Percentiles rank a stretch among this genome's conserved stretches.
Conservation (phyloP, 371 early-diverging fungal genomes). For the Fennellomyces sp. region DNA sequence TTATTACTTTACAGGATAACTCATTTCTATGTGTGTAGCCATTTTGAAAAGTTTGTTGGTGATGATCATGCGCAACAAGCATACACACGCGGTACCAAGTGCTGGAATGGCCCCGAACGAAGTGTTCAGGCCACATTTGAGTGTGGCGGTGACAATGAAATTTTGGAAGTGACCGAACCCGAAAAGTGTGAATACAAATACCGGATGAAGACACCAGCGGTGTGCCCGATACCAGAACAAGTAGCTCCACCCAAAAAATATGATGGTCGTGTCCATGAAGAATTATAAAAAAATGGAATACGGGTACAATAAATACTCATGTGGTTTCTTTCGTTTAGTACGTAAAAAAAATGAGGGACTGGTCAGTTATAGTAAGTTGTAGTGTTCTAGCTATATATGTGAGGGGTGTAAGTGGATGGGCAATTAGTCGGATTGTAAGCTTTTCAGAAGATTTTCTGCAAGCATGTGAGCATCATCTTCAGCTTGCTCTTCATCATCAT, state of each 20-base stretch:
- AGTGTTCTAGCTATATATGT: background rate
- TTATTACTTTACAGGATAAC: constrained; percentile 1
- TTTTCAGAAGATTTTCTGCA: background rate
- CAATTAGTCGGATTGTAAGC: constrained; percentile 1
- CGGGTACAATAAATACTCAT: no score
- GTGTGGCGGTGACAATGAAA: constrained; percentile 73
- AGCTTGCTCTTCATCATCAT: background rate
- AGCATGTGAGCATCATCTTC: constrained; percentile 3
- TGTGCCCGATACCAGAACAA: constrained; percentile 53
- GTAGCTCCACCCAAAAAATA: no score
- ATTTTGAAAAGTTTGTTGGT: constrained; percentile 33
- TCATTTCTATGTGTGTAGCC: constrained; percentile 20
- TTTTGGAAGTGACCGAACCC: constrained; percentile 82
- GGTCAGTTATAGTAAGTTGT: background rate
- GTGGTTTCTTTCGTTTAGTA: no score
- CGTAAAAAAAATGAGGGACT: no score
- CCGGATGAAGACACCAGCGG: constrained; percentile 75
- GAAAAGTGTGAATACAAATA: constrained; percentile 92
- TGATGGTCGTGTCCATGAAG: constrained; percentile 7
- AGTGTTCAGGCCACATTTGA: constrained; percentile 49
- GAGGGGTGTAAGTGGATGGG: background rate
- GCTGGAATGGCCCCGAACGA: constrained; percentile 95
- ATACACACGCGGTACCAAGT: constrained; percentile 75
- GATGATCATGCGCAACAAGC: constrained; percentile 53
- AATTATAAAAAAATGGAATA: constrained; percentile 6